Conservation (phyloP, 2,329 filamentous ascomycete species). For the Aspergillus ruber region DNA sequence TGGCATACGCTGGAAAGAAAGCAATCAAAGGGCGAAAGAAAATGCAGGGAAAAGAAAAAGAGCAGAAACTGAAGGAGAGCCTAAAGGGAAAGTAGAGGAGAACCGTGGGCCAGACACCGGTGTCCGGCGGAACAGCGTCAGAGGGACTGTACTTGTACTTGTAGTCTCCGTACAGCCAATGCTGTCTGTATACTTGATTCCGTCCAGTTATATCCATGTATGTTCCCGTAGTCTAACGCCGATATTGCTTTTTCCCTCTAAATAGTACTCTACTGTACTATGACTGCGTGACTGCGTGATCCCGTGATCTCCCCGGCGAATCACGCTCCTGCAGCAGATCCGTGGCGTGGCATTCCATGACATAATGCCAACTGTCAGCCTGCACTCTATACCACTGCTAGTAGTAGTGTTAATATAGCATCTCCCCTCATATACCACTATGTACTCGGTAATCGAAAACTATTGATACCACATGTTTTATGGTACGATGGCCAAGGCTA, state of each 20-base stretch:
- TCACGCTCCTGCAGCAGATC: neutral
- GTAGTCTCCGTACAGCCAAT: too few relatives aligned
- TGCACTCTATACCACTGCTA: neutral
- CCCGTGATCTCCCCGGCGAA: neutral
- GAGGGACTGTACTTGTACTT: neutral
- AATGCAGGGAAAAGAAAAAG: neutral
- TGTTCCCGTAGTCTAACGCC: neutral
- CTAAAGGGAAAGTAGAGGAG: neutral
- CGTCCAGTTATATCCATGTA: too few relatives aligned
- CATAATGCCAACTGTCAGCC: neutral
- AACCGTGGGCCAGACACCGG: neutral
- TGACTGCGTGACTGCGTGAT: neutral
- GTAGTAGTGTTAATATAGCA: too few relatives aligned
- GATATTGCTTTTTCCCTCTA: neutral
- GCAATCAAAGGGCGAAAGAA: neutral
- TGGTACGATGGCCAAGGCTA: neutral
- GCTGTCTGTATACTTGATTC: too few relatives aligned
- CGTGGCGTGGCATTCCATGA: constrained; percentile 1
- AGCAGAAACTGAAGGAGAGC: neutral
- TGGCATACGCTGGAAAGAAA: neutral
- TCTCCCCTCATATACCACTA: neutral
- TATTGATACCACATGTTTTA: neutral
- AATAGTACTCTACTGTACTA: neutral
- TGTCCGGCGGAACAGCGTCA: neutral
- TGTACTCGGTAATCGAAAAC: too few relatives aligned